Base-by-base conservation (phyloP, 345 rosid genomes). In the Conringia planisiliqua region DNA sequence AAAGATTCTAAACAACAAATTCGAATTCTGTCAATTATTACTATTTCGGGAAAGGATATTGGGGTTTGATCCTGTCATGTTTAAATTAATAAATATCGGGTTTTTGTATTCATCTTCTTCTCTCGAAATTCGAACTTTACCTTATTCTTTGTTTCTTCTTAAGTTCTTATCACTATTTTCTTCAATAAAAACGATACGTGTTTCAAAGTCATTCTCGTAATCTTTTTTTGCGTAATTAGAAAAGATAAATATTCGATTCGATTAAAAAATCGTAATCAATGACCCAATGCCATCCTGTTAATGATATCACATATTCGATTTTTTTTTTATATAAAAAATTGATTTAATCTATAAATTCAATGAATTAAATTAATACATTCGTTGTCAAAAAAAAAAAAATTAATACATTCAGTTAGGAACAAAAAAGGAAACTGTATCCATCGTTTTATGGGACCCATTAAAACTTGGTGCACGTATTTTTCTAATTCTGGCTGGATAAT, bases 211-310 rank as follows among this genome's bases (percentile, higher is more conserved):
- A 24, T 70, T 26, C 33, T 50, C 58, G 44, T 58, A 39, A 58
- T 17, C 5, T 60, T 66, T 60, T 66, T 51, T 56, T 17, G 50
- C 29, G 6, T 47, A 27, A 38, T 12, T 40, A 36, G 72, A 56
- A 46, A 47, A 13, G 12, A 40, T 60, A 48, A 51, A 60, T 68
- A 75, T 75, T 75, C 74, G 69, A 60, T 50, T 29, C 44, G 62
- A 30, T 4, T 29, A 43, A 44, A 43, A 44, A 3, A 74, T 75
- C 73, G 62, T 68, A 39, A 68, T 75, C 74, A 75, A 68, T 58
- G 54, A 66, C 62, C 54, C 40, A 38, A 67, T 75, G 73, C 79
- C 73, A 75, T 55, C 38, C 73, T 75, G 73, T 68, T 67, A 18
- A 36, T 74, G 39, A 56, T 46, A 57, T n/a, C n/a, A n/a, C n/a